Percentiles rank a stretch among this genome's conserved stretches.
Conservation (phyloP, 2,329 filamentous ascomycete genomes). For the Fusarium denticulatum region DNA sequence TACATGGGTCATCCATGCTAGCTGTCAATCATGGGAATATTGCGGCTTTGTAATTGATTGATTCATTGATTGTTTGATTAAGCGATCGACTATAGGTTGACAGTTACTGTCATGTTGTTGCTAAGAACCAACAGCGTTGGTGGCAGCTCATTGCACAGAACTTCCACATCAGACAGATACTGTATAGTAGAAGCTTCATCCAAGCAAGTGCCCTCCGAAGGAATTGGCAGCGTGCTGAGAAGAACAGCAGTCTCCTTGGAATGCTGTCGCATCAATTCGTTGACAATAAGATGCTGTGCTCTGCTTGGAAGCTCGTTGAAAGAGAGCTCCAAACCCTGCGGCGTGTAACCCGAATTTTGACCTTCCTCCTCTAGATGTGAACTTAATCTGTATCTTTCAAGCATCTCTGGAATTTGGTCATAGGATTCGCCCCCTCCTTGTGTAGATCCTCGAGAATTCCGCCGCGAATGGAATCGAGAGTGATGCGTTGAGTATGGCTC, state of each 20-base stretch:
- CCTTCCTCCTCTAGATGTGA: conserved; percentile 40
- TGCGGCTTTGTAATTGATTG: conserved; percentile 21
- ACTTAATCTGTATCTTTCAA: conserved; percentile 51
- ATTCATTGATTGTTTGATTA: conserved; percentile 11
- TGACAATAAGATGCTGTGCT: conserved; percentile 86
- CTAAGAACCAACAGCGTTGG: conserved; percentile 83
- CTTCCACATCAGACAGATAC: conserved; percentile 81
- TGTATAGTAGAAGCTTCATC: conserved; percentile 76
- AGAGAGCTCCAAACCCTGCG: conserved; percentile 73
- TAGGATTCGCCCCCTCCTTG: conserved; percentile 49
- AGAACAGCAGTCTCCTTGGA: conserved; percentile 79
- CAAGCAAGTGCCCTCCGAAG: conserved; percentile 77
- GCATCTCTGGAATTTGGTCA: conserved; percentile 57
- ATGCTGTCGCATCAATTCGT: conserved; percentile 79
- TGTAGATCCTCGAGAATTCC: conserved; percentile 49
- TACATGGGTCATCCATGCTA: conserved; percentile 11
- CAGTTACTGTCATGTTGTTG: conserved; percentile 90
- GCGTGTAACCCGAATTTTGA: conserved; percentile 59
- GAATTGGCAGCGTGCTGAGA: conserved; percentile 85
- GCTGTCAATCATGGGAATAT: conserved; percentile 32
- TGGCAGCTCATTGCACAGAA: conserved; percentile 79
- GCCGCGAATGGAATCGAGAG: conserved; percentile 50
- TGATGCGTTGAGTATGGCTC: conserved; percentile 29
- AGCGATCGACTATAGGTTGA: conserved; percentile 64
- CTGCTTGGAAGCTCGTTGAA: conserved; percentile 89